Conservation (phyloP, 2,329 filamentous ascomycete genomes). For the Epichloe glyceriae region DNA sequence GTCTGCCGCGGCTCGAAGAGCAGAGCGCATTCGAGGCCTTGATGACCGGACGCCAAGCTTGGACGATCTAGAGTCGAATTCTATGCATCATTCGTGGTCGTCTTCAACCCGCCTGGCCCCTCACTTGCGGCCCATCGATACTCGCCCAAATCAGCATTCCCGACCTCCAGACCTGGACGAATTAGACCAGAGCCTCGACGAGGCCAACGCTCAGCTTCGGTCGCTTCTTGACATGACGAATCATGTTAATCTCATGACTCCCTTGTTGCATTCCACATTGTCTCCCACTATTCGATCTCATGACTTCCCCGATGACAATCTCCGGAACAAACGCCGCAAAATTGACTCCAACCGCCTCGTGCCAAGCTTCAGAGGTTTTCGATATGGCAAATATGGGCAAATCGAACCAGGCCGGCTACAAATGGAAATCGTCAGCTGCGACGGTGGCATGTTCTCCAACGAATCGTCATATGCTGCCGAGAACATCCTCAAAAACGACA, state of each 20-base stretch:
- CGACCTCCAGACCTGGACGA: conserved; percentile 22
- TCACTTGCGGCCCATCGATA: conserved; percentile 15
- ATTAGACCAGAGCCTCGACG: conserved; percentile 26
- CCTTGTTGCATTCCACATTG: conserved; percentile 18
- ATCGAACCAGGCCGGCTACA: conserved; percentile 68
- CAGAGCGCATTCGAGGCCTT: conserved; percentile 23
- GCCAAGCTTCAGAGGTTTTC: conserved; percentile 44
- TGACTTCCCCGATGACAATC: conserved; percentile 32
- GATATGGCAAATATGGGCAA: conserved; percentile 78
- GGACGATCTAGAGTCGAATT: conserved; percentile 15
- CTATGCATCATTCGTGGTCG: conserved; percentile 16
- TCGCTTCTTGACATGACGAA: conserved; percentile 28
- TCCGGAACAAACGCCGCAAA: conserved; percentile 55
- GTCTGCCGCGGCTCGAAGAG: conserved; percentile 19
- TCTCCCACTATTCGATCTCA: conserved; percentile 23
- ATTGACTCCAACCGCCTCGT: conserved; percentile 49
- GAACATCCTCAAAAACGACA: conserved; percentile 73
- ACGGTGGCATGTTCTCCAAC: conserved; percentile 61
- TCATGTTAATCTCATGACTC: conserved; percentile 16
- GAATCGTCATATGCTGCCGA: conserved; percentile 54
- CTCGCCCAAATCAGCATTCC: not conserved
- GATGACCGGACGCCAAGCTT: conserved; percentile 16
- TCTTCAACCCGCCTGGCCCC: conserved; percentile 13
- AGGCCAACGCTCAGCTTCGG: conserved; percentile 30
- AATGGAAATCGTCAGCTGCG: conserved; percentile 84